Percentiles rank a stretch among this genome's conserved stretches.
Conservation (phyloP, 164 flowering plant genomes). For the Macadamia tetraphylla region DNA sequence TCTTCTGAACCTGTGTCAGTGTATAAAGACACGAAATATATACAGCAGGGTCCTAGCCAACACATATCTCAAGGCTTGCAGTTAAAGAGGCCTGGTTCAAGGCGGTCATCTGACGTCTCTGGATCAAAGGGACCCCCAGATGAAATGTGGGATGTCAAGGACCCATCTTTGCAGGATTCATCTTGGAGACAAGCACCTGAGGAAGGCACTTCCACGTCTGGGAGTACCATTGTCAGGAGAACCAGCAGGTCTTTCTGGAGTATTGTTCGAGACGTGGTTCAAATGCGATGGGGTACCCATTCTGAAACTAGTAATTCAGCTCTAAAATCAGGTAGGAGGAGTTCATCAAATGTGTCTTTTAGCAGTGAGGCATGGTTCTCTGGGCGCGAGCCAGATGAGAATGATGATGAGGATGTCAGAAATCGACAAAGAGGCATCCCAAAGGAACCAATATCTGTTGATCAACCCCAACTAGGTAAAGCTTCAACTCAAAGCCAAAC, state of each 20-base stretch:
- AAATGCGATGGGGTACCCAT: conserved; percentile 51
- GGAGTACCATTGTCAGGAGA: conserved; percentile 39
- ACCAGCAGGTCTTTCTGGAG: conserved; percentile 72
- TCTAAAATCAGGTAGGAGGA: conserved; percentile 37
- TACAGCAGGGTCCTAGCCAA: conserved; percentile 14
- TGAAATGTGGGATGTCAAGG: conserved; percentile 73
- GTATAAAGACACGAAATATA: conserved; percentile 19
- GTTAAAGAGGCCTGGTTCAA: conserved; percentile 28
- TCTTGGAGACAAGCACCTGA: conserved; percentile 30
- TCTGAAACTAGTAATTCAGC: conserved; percentile 40
- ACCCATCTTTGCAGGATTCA: conserved; percentile 34
- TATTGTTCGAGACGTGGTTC: conserved; percentile 52
- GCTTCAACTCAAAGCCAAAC: conserved; percentile 23
- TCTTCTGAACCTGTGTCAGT: conserved; percentile 19
- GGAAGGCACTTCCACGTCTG: conserved; percentile 20
- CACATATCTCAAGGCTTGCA: conserved; percentile 22
- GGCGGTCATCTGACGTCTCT: conserved; percentile 36
- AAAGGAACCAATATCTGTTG: conserved; percentile 25
- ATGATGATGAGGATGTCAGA: conserved; percentile 29
- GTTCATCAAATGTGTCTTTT: conserved; percentile 57
- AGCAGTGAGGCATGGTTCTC: conserved; percentile 80
- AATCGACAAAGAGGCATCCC: conserved; percentile 24
- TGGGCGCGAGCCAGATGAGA: conserved; percentile 61
- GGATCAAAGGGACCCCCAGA: conserved; percentile 62
- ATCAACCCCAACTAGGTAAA: conserved; percentile 21